Evolutionary conservation across 495 filamentous ascomycete species (phyloP).

Genomic region (Monascus purpureus): DNA sequence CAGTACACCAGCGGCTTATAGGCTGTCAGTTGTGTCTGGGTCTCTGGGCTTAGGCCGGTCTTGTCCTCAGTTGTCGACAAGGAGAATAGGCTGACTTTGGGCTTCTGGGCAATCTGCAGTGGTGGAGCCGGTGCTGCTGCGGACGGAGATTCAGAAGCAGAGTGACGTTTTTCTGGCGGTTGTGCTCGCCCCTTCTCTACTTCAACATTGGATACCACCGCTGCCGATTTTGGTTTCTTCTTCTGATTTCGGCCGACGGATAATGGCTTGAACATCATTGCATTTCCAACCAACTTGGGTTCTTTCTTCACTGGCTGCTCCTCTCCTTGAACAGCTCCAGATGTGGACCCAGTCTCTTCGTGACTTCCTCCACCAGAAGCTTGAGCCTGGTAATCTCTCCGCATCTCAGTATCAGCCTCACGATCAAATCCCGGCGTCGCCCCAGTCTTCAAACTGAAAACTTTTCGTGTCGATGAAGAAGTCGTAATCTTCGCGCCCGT

Average conservation of each 20-base stretch:
- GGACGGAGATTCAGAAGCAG: constrained; percentile 5
- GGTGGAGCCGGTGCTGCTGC: constrained; percentile 12
- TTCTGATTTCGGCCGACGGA: constrained; percentile 59
- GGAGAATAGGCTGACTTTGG: constrained; percentile 52
- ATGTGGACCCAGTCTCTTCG: constrained; percentile 9
- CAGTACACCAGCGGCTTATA: constrained; percentile 43
- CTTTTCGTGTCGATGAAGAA: constrained; percentile 17
- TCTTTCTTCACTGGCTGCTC: constrained; percentile 6
- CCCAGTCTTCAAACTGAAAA: constrained; percentile 63
- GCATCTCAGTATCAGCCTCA: constrained; percentile 32
- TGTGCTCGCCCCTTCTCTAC: not conserved
- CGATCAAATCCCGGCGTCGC: constrained; percentile 66
- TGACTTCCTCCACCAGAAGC: constrained; percentile 3
- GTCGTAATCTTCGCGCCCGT: constrained; percentile 13
- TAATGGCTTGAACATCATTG: constrained; percentile 77
- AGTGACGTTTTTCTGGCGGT: constrained; percentile 1
- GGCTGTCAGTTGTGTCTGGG: constrained; percentile 6
- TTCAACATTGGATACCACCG: not conserved
- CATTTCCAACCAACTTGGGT: constrained; percentile 55
- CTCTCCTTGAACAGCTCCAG: constrained; percentile 8
- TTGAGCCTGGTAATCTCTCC: constrained; percentile 13
- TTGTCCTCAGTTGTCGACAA: constrained; percentile 13
- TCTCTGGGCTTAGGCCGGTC: constrained; percentile 1
- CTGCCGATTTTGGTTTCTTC: constrained; percentile 3
- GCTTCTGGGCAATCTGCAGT: constrained; percentile 23